These are phyloP conservation scores for Alternaria tenuissima DNA, from an alignment of 2,329 filamentous ascomycete species.

Conservation along the genomic window DNA sequence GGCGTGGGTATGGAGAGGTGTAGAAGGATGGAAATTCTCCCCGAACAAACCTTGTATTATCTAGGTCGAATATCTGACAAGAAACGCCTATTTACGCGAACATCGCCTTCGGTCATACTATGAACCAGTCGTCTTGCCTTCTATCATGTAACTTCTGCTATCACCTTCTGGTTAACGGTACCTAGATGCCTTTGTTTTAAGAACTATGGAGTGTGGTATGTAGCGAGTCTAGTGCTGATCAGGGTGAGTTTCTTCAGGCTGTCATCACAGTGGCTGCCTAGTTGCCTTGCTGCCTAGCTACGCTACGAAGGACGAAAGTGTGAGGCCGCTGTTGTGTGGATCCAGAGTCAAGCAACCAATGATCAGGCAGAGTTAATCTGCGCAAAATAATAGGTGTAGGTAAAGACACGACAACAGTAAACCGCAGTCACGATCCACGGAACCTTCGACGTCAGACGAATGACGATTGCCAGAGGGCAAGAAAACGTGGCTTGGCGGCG, in stretches of 20 bases:
- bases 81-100: neutral
- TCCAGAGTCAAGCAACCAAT: neutral
- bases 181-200: neutral
- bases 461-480: neutral
- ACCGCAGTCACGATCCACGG: neutral
- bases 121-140: neutral
- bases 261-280: neutral
- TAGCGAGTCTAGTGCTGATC: too few relatives aligned
- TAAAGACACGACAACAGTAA: neutral
- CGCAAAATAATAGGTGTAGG: neutral
- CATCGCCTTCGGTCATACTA: neutral
- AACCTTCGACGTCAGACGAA: slow-evolving; percentile 4
- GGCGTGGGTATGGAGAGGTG: neutral
- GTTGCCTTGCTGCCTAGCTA: slow-evolving; percentile 9
- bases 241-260: neutral
- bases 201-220: too few relatives aligned
- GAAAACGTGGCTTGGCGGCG: slow-evolving; percentile 20
- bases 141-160: neutral
- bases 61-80: neutral
- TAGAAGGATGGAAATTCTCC: neutral
- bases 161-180: neutral
- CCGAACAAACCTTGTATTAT: slow-evolving; percentile 8
- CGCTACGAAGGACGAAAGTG: slow-evolving; percentile 6
- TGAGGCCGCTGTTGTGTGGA: neutral
- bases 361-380: neutral